Evolutionary conservation across 129 eudicot species (phyloP).

Genomic region (Daucus carota): DNA sequence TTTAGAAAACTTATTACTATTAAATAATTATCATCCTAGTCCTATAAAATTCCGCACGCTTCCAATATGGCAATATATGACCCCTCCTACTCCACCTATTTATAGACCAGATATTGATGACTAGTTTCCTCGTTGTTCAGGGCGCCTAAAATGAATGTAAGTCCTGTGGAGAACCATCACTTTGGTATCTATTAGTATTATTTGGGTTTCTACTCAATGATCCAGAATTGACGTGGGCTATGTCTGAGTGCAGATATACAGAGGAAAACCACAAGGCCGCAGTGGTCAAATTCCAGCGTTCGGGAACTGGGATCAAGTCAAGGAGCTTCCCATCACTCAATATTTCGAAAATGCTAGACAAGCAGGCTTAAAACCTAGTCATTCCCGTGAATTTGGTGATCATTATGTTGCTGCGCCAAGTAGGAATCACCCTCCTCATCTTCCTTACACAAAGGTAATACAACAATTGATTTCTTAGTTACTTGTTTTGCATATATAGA

Average conservation of each 20-base stretch:
- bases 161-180: neutral
- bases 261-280: neutral
- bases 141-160: no score
- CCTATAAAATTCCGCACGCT: no score
- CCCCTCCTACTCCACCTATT: no score
- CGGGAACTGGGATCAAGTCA: neutral
- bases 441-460: neutral
- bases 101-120: no score
- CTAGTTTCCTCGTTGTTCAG: no score
- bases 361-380: neutral
- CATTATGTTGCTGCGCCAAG: no score
- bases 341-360: neutral
- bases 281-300: neutral
- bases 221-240: neutral
- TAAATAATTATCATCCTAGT: no score
- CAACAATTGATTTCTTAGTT: no score
- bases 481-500: no score
- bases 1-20: no score
- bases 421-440: neutral
- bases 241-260: neutral
- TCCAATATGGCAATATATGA: no score
- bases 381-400: neutral
- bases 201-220: no score
- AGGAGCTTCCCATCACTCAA: neutral
- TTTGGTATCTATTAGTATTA: neutral